phyloP scores from a whole-genome alignment of 2,329 filamentous ascomycete species.

The Amylocarpus encephaloides region DNA sequence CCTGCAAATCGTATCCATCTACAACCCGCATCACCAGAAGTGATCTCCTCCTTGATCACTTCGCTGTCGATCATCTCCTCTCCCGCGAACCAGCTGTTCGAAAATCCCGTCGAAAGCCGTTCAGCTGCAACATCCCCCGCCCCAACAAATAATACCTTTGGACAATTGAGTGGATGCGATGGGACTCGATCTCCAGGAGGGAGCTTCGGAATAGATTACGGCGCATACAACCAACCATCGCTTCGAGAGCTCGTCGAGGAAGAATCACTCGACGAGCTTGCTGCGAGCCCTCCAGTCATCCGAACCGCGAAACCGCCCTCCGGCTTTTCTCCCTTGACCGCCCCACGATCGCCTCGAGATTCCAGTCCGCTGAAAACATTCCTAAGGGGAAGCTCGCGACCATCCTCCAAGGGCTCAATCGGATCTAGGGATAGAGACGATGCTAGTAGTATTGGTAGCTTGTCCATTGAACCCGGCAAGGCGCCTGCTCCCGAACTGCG shows the following conservation, averaged over 20 bases:
- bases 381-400: constrained; percentile 47
- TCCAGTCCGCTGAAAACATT: constrained; percentile 51
- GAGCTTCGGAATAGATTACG: constrained; percentile 68
- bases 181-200: constrained; percentile 26
- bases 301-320: constrained; percentile 77
- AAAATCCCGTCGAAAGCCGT: constrained; percentile 38
- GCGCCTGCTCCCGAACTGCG: constrained; percentile 43
- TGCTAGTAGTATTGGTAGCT: constrained; percentile 55
- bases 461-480: constrained; percentile 55
- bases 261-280: constrained; percentile 50
- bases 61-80: constrained; percentile 62
- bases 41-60: constrained; percentile 65
- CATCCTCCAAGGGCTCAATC: constrained; percentile 52
- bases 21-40: constrained; percentile 48
- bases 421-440: constrained; percentile 50
- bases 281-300: constrained; percentile 63
- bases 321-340: constrained; percentile 66
- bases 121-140: constrained; percentile 36
- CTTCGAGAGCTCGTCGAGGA: constrained; percentile 44
- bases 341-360: constrained; percentile 45
- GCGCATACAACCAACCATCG: constrained; percentile 50
- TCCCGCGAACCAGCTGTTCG: constrained; percentile 64
- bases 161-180: constrained; percentile 17
- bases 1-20: constrained; percentile 28
- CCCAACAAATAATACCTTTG: constrained; percentile 26